Base-by-base conservation (phyloP, 352 stramenopile genomes). In the Chrysophaeum taylorii region DNA sequence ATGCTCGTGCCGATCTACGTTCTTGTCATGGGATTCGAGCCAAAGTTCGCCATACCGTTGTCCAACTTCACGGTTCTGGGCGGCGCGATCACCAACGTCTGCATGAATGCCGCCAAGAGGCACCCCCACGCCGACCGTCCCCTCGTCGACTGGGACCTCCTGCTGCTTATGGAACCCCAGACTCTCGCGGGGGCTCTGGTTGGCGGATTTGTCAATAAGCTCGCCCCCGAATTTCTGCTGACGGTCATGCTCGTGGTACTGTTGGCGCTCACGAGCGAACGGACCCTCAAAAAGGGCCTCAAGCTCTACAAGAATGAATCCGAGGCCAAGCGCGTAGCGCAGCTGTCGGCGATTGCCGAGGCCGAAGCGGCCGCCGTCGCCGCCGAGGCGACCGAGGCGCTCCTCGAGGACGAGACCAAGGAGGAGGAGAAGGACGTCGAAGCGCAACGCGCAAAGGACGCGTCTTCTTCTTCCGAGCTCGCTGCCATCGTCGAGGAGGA, bases 1-100 rank as follows among this genome's bases (percentile, higher is more conserved):
- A 92, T 98, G 57, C 81, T 98, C 4, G 93, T 98, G 37, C 93
- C 94, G 1, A 87, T 97, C 71, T 98, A 96, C 80, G 97, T 97
- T 70, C 85, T 98, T 15, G 85, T 97, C 29, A 87, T 98, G 60
- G 86, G 88, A 12, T 95, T 98, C 50, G 78, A 83, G 33, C 87
- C 93, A n/a, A 98, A 98, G 74, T 87, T 95, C 73, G 94, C 94
- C 60, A 97, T 98, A 67, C 92, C 94, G 33, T 80, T 98, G 33
- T 96, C 86, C 38, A 98, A 98, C 68, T 87, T 96, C 39, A 97
- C 92, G 12, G 96, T 98, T 50, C 95, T 98, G 70, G 94, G 93
- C 73, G 95, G 94, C 43, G 90, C 92, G 5, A 76, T 96, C 37
- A 94, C 92, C 27, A 97, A 95, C 70, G 96, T 92, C 63, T 52